Conservation (phyloP, 345 rosid genomes). For the Salix dunnii region DNA sequence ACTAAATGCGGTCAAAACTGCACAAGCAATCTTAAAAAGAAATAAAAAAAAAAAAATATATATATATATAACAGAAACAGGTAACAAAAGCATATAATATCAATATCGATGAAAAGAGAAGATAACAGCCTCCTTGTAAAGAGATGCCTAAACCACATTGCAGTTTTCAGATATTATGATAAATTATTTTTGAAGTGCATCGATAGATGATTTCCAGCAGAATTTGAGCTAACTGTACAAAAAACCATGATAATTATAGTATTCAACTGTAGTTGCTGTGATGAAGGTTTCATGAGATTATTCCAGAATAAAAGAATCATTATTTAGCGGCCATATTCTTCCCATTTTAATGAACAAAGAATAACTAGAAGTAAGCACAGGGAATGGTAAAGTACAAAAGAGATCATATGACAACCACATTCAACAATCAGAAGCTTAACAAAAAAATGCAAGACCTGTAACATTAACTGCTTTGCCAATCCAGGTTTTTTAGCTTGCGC, state of each 20-base stretch:
- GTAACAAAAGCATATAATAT: not conserved
- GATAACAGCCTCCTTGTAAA: not conserved
- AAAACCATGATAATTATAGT: not conserved
- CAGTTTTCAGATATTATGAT: not conserved
- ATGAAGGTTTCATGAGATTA: not conserved
- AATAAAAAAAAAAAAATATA: not conserved
- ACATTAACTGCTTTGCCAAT: slow-evolving; percentile 67
- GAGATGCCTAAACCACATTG: not conserved
- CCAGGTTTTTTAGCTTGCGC: slow-evolving; percentile 45
- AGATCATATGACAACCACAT: not conserved
- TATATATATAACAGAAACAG: too few relatives aligned
- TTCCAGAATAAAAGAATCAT: not conserved
- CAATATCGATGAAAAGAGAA: not conserved
- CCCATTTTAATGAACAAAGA: not conserved
- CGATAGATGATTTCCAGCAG: not conserved
- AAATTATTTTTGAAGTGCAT: not conserved
- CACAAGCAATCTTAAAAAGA: not conserved
- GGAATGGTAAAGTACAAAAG: not conserved
- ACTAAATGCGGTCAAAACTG: not conserved
- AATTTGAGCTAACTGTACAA: not conserved
- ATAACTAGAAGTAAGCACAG: not conserved
- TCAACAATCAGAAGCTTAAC: not conserved
- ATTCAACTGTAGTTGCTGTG: not conserved
- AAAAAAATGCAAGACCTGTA: slow-evolving; percentile 50
- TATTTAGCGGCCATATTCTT: not conserved